A percentile compares a stretch with the other conserved stretches of the same genome.
Evolutionary conservation across 2,329 filamentous ascomycete species (phyloP).

Genomic region (Botryotinia globosa): DNA sequence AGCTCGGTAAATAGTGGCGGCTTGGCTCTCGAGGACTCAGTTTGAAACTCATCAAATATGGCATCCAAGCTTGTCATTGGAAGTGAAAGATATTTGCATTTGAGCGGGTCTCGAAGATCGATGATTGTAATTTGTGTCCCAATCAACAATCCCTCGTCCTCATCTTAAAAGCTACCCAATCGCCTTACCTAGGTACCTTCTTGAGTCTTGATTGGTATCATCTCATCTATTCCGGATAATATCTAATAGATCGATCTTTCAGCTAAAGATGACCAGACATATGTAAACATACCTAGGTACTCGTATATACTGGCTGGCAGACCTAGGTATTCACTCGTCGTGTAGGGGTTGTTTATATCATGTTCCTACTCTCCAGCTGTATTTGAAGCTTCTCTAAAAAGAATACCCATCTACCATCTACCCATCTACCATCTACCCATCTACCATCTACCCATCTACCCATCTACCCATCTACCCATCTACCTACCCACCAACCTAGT

Average conservation of each 20-base stretch:
- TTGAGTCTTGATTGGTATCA: neutral
- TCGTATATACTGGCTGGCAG: too few relatives aligned
- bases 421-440: neutral
- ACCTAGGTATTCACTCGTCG: neutral
- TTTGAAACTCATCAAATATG: constrained; percentile 5
- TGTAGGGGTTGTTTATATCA: neutral
- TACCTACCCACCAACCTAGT: neutral
- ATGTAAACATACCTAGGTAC: too few relatives aligned
- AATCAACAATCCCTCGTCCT: neutral
- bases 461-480: neutral
- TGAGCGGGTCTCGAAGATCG: neutral
- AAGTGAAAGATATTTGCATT: neutral
- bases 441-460: neutral
- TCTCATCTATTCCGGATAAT: neutral
- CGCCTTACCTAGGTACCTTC: neutral
- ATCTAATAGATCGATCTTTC: neutral
- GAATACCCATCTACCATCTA: neutral
- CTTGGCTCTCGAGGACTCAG: constrained; percentile 7
- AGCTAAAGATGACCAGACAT: neutral
- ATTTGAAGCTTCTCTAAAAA: neutral
- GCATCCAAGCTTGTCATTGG: neutral
- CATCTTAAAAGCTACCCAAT: neutral
- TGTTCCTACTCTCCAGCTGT: too few relatives aligned
- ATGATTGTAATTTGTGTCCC: neutral
- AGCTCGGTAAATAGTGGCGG: neutral